phyloP scores from a whole-genome alignment of 192 early-diverging fungal species.

The Backusella mclennaniae region DNA sequence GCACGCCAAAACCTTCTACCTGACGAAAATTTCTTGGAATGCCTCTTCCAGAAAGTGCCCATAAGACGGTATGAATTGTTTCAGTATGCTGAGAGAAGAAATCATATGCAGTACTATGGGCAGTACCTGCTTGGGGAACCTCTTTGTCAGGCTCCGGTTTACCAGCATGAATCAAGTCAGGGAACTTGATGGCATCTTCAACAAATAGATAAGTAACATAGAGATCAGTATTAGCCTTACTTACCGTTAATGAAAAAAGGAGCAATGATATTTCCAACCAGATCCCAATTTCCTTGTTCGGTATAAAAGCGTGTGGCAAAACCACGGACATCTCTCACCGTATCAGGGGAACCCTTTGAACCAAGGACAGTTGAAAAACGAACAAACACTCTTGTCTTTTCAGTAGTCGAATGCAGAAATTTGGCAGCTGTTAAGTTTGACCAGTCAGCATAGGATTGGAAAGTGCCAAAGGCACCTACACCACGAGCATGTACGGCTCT shows the following conservation, averaged over 20 bases:
- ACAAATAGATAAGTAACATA: background rate
- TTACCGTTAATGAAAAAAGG: constrained; percentile 45
- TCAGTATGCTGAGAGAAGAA: constrained; percentile 41
- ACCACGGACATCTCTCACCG: constrained; percentile 39
- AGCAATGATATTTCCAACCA: constrained; percentile 41
- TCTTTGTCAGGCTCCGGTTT: constrained; percentile 45
- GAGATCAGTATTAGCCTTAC: too few species aligned
- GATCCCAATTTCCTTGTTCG: constrained; percentile 27
- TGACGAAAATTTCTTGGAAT: constrained; percentile 37
- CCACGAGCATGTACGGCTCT: constrained; percentile 45
- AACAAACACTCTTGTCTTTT: constrained; percentile 46
- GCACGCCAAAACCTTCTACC: constrained; percentile 48
- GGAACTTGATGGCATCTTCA: constrained; percentile 39
- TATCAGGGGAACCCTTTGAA: constrained; percentile 38
- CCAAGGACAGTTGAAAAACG: constrained; percentile 48
- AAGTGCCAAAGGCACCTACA: constrained; percentile 43
- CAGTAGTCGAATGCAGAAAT: constrained; percentile 23
- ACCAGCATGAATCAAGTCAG: constrained; percentile 38
- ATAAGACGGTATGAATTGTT: constrained; percentile 38
- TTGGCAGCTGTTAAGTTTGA: constrained; percentile 39
- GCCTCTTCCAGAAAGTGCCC: constrained; percentile 43
- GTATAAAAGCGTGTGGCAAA: constrained; percentile 32
- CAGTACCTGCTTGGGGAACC: constrained; percentile 43
- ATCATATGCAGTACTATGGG: constrained; percentile 41
- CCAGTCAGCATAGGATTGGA: constrained; percentile 36